Evolutionary conservation across 352 stramenopile genomes (phyloP), one percentile per base, ranked within the genome.

Genomic region (Peronospora farinosa): DNA sequence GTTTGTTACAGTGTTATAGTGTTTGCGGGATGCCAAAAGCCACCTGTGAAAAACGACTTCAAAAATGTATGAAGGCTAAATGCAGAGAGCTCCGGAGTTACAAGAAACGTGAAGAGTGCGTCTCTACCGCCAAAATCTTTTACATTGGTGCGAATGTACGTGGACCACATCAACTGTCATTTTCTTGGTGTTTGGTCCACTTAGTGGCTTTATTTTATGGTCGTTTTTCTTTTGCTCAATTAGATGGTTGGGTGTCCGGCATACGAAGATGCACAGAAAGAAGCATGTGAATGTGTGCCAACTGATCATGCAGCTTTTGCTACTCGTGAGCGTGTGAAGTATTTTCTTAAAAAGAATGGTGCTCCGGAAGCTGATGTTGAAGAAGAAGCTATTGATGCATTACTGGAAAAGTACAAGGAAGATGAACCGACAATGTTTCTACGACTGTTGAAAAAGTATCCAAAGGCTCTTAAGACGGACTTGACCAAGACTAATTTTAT

Each of bases 21-120:
- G 67, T 56, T n/a, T 91, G 80, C 25, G 80, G 80, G 16, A 88
- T 91, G 61, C 69, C 78, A 39, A 91, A 91, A 43, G 40, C 43
- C 39, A 69, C 63, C 41, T 91, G 80, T 42, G 80, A 91, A 52
- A 81, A 76, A 47, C 69, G 74, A 0, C 41, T 91, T 36, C 65
- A 80, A 35, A 88, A 86, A 53, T 91, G 80, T 58, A 84, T 91
- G 75, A 77, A 67, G 36, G 56, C 55, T 23, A 73, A 63, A 38
- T 91, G 80, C 57, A 69, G 49, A 15, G 19, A 32, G 12, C 59
- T 30, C 47, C 37, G 7, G 28, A 32, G 10, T 7, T 5, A 27
- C 5, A 46, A 13, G 2, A 58, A 65, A 17, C 59, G 56, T 9
- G 64, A 79, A 7, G 60, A 83, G 40, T 91, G 80, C 54, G 55